phyloP scores from a whole-genome alignment of 2,329 filamentous ascomycete genomes.

The Metarhizium anisopliae region DNA sequence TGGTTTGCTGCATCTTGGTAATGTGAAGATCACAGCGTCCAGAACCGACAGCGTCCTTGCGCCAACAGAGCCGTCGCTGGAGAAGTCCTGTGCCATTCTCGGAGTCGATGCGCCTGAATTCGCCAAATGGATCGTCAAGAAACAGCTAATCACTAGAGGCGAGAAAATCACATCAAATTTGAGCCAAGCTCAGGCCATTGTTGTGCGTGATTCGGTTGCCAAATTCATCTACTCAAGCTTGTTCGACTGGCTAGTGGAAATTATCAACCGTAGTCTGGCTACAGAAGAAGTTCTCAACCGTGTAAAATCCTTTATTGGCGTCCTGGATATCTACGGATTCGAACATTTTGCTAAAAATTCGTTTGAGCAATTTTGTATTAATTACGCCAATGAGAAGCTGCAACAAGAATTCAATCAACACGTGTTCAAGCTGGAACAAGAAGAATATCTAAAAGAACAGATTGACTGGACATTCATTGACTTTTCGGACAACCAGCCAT shows the following conservation, averaged over 20 bases:
- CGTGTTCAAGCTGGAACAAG: constrained; percentile 97
- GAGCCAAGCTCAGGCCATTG: constrained; percentile 83
- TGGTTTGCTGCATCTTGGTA: constrained; percentile 86
- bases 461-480: constrained; percentile 99
- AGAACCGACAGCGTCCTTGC: constrained; percentile 80
- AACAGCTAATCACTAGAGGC: constrained; percentile 89
- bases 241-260: constrained; percentile 98
- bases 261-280: constrained; percentile 84
- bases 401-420: constrained; percentile 99
- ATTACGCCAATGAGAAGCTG: constrained; percentile 98
- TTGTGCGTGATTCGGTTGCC: constrained; percentile 93
- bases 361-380: constrained; percentile 99
- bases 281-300: constrained; percentile 77
- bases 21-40: constrained; percentile 89
- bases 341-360: constrained; percentile 99
- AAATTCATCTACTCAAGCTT: constrained; percentile 98
- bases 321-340: constrained; percentile 98
- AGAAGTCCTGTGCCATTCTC: constrained; percentile 73
- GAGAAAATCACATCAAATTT: constrained; percentile 97
- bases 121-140: constrained; percentile 98
- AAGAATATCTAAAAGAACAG: constrained; percentile 91
- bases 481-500: constrained; percentile 98
- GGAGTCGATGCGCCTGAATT: constrained; percentile 83
- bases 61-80: constrained; percentile 70
- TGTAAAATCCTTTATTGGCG: constrained; percentile 88